Evolutionary conservation across 2,329 filamentous ascomycete species (phyloP), one percentile per base, ranked within the genome.

Genomic region (Phaeosphaeria sp.): DNA sequence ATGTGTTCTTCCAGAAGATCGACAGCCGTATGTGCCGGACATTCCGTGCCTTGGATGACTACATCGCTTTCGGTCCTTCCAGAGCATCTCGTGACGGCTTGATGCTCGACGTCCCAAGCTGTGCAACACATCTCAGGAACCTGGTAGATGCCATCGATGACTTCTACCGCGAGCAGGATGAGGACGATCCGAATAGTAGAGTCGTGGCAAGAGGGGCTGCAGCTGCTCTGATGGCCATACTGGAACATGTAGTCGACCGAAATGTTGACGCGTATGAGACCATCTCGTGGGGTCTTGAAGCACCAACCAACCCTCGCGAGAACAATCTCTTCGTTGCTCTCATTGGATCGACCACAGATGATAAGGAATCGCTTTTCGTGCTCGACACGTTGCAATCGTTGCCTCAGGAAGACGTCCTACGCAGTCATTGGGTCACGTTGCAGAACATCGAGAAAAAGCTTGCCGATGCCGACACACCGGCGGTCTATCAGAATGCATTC

Each of bases 1-100:
- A 68, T 4, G 68, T 73, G 6, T 77, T 75, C 62, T 75, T 77
- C 45, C 66, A 74, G 20, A 77, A 77, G 53, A 68, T 77, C 44
- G 68, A 72, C 20, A 66, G 61, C 47, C 71, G 73, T 21, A 68
- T 73, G 39, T 55, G 56, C 21, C 59, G 60, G n/a, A 59, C 69
- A 1, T 74, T 77, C 61, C 61, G 64, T 15, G 69, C 65, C 3
- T 49, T 77, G 49, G 69, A 74, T 43, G 64, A 75, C 30, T 74
- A 75, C 50, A 70, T 75, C 21, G 56, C 55, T 8, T 53, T 68
- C 36, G 73, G 73, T 2, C 67, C 73, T 0, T 71, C 66, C 13
- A 64, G 67, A 40, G 58, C 61, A 11, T 65, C 56, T 21, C 63
- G 65, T 6, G 67, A 72, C 27, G 56, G 59, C 15, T 58, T 71